phyloP scores from a whole-genome alignment of 768 basidiomycete species.

The Termitomyces sp. region DNA sequence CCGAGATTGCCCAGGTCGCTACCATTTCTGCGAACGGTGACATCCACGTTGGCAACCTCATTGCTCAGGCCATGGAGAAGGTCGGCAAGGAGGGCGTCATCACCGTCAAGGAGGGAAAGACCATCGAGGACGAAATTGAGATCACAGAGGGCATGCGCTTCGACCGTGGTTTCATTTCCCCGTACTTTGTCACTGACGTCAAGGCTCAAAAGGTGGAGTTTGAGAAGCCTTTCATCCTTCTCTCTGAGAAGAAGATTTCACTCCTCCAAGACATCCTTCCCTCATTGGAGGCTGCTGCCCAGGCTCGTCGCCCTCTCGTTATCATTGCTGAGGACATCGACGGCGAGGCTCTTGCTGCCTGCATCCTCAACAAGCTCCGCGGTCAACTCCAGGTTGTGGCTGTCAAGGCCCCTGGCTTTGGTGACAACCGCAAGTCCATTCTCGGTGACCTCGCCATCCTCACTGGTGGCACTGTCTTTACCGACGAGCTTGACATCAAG shows the following conservation, averaged over 20 bases:
- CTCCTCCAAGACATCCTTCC: conserved; percentile 93
- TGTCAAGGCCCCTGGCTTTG: conserved; percentile 97
- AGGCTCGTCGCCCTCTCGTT: conserved; percentile 83
- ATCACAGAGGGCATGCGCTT: conserved; percentile 99
- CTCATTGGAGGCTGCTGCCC: conserved; percentile 77
- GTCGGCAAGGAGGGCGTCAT: conserved; percentile 99
- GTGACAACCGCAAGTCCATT: conserved; percentile 98
- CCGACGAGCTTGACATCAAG: conserved; percentile 95
- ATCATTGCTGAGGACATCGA: conserved; percentile 99
- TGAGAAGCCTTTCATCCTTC: conserved; percentile 92
- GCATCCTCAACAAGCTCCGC: conserved; percentile 98
- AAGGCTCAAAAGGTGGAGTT: conserved; percentile 95
- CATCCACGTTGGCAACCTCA: conserved; percentile 87
- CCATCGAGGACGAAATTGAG: conserved; percentile 98
- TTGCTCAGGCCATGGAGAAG: conserved; percentile 99
- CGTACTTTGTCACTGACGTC: conserved; percentile 98
- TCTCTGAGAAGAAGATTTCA: conserved; percentile 98
- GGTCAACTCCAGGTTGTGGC: conserved; percentile 94
- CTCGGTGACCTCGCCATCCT: conserved; percentile 96
- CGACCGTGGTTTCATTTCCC: conserved; percentile 97
- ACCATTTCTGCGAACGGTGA: conserved; percentile 88
- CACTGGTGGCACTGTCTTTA: conserved; percentile 97
- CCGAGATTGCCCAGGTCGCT: conserved; percentile 98
- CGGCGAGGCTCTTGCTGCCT: conserved; percentile 96
- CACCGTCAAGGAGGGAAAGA: conserved; percentile 98